Conservation (phyloP, 148 eudicot genomes). For the Spergularia bocconei region DNA sequence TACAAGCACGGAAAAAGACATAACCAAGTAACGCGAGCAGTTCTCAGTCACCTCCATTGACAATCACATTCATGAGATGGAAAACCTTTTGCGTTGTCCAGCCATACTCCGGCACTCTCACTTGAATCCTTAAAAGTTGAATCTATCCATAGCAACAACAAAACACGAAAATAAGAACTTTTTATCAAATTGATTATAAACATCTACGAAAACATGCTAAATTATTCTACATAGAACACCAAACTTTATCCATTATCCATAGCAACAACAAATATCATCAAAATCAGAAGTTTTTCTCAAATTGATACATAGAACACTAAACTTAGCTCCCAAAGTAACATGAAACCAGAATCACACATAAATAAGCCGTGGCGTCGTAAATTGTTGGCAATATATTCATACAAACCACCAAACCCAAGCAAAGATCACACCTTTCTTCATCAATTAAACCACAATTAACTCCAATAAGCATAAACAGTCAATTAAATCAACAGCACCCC, state of each 20-base stretch:
- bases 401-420: background rate
- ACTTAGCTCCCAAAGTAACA: conserved; percentile 5
- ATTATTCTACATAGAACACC: background rate
- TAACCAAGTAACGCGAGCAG: background rate
- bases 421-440: background rate
- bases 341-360: background rate
- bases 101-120: conserved; percentile 38
- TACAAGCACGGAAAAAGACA: background rate
- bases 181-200: background rate
- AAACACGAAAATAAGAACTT: background rate
- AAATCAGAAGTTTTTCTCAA: background rate
- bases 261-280: conserved; percentile 10
- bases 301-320: background rate
- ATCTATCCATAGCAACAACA: conserved; percentile 23
- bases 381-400: background rate
- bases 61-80: conserved; percentile 40
- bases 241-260: too few species aligned
- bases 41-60: conserved; percentile 35
- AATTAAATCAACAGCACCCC: background rate
- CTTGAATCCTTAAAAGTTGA: conserved; percentile 36
- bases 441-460: background rate
- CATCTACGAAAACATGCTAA: background rate
- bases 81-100: conserved; percentile 45
- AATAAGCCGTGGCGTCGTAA: background rate
- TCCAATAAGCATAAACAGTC: background rate